Percentiles rank a stretch among this genome's conserved stretches.
phyloP scores from a whole-genome alignment of 441 rosid genomes.

The Bocquillonia castaneifolia region DNA sequence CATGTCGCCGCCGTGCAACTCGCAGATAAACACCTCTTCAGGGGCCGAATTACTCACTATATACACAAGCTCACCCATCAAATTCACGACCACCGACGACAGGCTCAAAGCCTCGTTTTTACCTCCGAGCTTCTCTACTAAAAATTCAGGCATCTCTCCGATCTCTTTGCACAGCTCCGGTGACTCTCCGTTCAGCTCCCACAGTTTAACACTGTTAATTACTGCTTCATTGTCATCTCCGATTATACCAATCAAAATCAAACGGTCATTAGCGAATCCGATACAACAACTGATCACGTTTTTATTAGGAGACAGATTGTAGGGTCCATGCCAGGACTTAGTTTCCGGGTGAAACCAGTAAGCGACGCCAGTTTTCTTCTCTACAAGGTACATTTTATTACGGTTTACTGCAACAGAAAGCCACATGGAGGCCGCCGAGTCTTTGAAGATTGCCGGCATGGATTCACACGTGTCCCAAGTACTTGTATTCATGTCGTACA shows the following conservation, averaged over 20 bases:
- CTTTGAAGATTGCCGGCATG: conserved; percentile 49
- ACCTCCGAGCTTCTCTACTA: conserved; percentile 40
- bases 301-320: conserved; percentile 29
- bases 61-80: conserved; percentile 37
- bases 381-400: conserved; percentile 44
- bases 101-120: conserved; percentile 11
- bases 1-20: conserved; percentile 27
- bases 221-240: conserved; percentile 31
- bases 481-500: conserved; percentile 36
- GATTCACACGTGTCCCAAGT: conserved; percentile 49
- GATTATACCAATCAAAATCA: conserved; percentile 46
- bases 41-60: conserved; percentile 28
- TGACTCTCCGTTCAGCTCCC: conserved; percentile 39
- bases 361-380: conserved; percentile 44
- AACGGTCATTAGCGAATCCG: conserved; percentile 29
- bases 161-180: conserved; percentile 30
- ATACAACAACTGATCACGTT: conserved; percentile 29
- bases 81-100: conserved; percentile 30
- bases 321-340: conserved; percentile 50
- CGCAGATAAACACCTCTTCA: conserved; percentile 41
- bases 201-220: conserved; percentile 36
- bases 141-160: conserved; percentile 42
- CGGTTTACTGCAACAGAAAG: conserved; percentile 44
- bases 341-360: conserved; percentile 44
- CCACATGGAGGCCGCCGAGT: conserved; percentile 53